phyloP scores from a whole-genome alignment of 1,284 basidiomycete genomes.

The Vanrija sp. region DNA sequence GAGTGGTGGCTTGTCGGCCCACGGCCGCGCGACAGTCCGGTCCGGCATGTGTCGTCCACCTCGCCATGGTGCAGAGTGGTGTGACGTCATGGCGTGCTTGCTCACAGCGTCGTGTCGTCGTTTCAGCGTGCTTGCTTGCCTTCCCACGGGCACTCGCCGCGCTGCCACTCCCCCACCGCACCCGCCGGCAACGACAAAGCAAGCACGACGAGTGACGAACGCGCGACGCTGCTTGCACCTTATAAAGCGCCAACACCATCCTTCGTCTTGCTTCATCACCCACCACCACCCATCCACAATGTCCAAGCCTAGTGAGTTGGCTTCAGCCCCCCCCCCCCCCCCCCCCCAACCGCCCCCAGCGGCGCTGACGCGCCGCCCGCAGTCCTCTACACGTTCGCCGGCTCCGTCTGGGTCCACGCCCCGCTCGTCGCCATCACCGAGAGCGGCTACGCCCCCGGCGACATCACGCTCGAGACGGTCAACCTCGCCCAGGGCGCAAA shows the following conservation, averaged over 20 bases:
- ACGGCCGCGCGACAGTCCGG: no score
- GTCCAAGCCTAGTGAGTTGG: constrained; percentile 1
- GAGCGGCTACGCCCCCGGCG: constrained; percentile 30
- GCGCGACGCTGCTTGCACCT: no score
- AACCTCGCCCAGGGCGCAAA: constrained; percentile 54
- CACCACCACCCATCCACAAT: not conserved
- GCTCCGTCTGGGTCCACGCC: constrained; percentile 40
- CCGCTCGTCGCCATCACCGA: constrained; percentile 43
- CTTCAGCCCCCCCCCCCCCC: no score
- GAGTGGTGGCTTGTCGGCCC: no score
- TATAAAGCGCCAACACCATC: not conserved
- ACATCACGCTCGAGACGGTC: constrained; percentile 30
- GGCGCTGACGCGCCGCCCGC: not conserved
- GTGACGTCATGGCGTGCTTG: no score
- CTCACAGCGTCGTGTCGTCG: no score
- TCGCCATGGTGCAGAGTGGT: no score
- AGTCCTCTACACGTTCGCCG: constrained; percentile 39
- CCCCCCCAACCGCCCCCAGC: not conserved
- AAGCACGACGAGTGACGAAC: no score
- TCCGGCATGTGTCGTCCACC: no score
- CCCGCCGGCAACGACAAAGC: no score
- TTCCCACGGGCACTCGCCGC: constrained; percentile 2
- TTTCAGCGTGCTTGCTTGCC: not conserved
- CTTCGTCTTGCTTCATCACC: not conserved
- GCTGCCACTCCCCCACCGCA: no score